Percentiles rank a stretch among this genome's conserved stretches.
Conservation (phyloP, 306 rosid species). For the Vigna angularis region DNA sequence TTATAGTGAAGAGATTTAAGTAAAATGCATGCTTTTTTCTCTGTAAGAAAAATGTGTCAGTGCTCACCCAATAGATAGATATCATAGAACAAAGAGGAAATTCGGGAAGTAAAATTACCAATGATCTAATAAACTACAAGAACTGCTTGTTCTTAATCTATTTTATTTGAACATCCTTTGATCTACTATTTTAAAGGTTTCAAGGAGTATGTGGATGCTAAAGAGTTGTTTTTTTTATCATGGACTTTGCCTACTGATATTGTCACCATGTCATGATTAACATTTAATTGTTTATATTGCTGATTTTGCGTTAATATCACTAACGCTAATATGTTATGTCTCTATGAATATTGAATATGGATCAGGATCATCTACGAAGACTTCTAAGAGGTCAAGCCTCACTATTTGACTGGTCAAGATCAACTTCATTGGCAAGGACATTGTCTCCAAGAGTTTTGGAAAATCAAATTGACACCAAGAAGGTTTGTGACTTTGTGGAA, state of each 20-base stretch:
- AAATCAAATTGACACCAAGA: constrained; percentile 97
- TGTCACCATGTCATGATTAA: background rate
- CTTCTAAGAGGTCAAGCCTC: constrained; percentile 99
- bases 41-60: constrained; percentile 11
- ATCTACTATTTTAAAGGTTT: constrained; percentile 5
- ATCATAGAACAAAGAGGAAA: constrained; percentile 21
- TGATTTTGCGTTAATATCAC: constrained; percentile 37
- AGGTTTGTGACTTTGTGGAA: constrained; percentile 64
- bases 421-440: constrained; percentile 92
- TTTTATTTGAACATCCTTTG: constrained; percentile 28
- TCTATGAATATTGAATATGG: constrained; percentile 25
- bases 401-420: constrained; percentile 92
- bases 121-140: constrained; percentile 32
- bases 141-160: constrained; percentile 21
- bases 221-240: constrained; percentile 4
- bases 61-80: constrained; percentile 16
- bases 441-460: constrained; percentile 97
- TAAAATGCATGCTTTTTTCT: constrained; percentile 27
- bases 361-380: constrained; percentile 93
- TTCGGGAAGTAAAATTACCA: constrained; percentile 6
- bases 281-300: constrained; percentile 3
- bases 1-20: constrained; percentile 1
- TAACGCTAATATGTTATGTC: constrained; percentile 14
- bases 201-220: background rate
- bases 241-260: constrained; percentile 16